Conservation (phyloP, 2,329 filamentous ascomycete species). For the Cercospora canescens region DNA sequence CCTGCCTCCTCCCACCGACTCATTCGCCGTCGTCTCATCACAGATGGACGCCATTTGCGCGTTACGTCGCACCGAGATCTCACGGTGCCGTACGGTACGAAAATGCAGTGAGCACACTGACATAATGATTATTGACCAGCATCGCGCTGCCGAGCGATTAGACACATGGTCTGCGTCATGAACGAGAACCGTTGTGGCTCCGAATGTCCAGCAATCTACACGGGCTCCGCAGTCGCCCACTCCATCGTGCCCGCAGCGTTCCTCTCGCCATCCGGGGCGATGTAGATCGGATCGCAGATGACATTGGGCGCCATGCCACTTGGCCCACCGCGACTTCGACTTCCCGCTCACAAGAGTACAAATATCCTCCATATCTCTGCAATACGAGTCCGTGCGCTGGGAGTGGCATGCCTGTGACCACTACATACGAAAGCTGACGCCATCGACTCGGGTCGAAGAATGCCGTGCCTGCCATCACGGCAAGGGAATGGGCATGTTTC, state of each 20-base stretch:
- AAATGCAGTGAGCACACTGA: conserved; percentile 3
- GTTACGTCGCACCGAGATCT: background rate
- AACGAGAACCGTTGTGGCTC: background rate
- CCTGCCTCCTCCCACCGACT: background rate
- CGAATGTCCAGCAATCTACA: background rate
- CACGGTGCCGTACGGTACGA: background rate
- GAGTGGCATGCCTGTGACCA: background rate
- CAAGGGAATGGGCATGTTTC: conserved; percentile 2
- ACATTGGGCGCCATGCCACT: background rate
- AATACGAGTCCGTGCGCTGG: conserved; percentile 9
- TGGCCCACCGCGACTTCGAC: background rate
- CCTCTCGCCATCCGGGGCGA: background rate
- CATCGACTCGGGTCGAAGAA: conserved; percentile 7
- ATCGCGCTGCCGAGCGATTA: background rate
- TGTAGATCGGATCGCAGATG: background rate
- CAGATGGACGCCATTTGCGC: background rate
- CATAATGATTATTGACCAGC: background rate
- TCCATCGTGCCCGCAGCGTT: background rate
- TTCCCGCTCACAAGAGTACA: background rate
- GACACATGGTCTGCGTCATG: conserved; percentile 17
- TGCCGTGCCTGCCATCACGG: background rate
- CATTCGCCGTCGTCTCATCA: background rate
- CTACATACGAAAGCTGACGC: conserved; percentile 13
- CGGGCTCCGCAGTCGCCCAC: background rate
- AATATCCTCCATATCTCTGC: conserved; percentile 7